Percentiles rank a stretch among this genome's conserved stretches.
These are phyloP conservation scores for Coemansia sp. DNA, from an alignment of 192 early-diverging fungal genomes.

Conservation along the genomic window DNA sequence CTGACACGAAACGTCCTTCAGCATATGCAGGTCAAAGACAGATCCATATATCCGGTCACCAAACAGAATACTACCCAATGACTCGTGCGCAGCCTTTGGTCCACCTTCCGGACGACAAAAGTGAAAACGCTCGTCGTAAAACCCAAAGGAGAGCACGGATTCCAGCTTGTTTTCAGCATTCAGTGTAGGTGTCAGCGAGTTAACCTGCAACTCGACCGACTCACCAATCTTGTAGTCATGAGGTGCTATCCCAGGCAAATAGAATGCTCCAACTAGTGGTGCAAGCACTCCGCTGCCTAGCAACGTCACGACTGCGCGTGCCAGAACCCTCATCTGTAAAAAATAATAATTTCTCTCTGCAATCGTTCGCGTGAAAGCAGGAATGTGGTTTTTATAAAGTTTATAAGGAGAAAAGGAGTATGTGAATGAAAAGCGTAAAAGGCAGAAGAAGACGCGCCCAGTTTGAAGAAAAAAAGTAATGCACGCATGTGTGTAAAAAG, in stretches of 20 bases:
- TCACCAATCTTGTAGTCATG: slow-evolving; percentile 73
- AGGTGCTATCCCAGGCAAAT: slow-evolving; percentile 92
- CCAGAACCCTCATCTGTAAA: slow-evolving; percentile 11
- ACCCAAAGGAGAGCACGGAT: slow-evolving; percentile 83
- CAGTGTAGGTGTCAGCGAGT: slow-evolving; percentile 77
- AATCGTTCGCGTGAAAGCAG: neutral
- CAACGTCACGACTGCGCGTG: slow-evolving; percentile 4
- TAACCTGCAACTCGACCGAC: slow-evolving; percentile 76
- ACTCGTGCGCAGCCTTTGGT: slow-evolving; percentile 68
- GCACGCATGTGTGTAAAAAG: neutral
- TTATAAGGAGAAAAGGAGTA: neutral
- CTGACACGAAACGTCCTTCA: slow-evolving; percentile 65
- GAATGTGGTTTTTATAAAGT: neutral
- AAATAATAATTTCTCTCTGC: neutral
- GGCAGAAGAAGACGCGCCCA: neutral
- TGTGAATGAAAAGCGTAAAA: neutral
- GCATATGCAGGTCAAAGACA: slow-evolving; percentile 66
- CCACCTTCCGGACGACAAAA: slow-evolving; percentile 77
- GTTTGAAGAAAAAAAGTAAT: neutral
- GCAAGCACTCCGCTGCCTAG: slow-evolving; percentile 10
- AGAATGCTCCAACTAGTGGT: slow-evolving; percentile 64
- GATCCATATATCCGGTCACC: slow-evolving; percentile 91
- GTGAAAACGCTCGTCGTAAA: slow-evolving; percentile 83
- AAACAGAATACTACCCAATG: slow-evolving; percentile 91
- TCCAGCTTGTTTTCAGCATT: slow-evolving; percentile 62